Conservation (phyloP, 2,329 filamentous ascomycete species). For the Pseudomassariella vexata region DNA sequence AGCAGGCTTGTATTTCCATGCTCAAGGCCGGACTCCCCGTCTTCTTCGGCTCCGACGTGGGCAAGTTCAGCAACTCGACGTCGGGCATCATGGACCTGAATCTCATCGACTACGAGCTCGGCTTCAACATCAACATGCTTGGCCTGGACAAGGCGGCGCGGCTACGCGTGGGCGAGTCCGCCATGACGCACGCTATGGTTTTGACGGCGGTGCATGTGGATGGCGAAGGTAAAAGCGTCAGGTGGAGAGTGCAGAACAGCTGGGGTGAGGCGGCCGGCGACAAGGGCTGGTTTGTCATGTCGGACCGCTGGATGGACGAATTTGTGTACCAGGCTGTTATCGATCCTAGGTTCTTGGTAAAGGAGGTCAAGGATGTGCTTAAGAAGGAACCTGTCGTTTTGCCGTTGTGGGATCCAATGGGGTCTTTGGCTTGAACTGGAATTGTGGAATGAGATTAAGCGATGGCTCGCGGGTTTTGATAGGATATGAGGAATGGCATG, state of each 20-base stretch:
- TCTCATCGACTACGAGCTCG: slow-evolving; percentile 73
- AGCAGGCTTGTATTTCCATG: slow-evolving; percentile 69
- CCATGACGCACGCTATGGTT: slow-evolving; percentile 93
- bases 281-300: slow-evolving; percentile 88
- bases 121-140: slow-evolving; percentile 72
- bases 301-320: slow-evolving; percentile 71
- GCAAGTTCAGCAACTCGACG: slow-evolving; percentile 65
- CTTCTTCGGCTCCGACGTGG: slow-evolving; percentile 87
- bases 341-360: slow-evolving; percentile 61
- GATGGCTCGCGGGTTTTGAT: too few species aligned
- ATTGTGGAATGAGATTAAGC: too few species aligned
- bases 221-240: slow-evolving; percentile 53
- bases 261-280: slow-evolving; percentile 69
- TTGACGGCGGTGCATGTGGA: slow-evolving; percentile 78
- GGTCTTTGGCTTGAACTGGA: slow-evolving; percentile 62
- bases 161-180: slow-evolving; percentile 66
- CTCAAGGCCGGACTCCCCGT: slow-evolving; percentile 72
- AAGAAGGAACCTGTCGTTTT: slow-evolving; percentile 65
- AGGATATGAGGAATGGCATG: too few species aligned
- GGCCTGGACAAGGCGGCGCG: slow-evolving; percentile 72
- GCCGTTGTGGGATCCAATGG: slow-evolving; percentile 78
- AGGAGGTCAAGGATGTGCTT: slow-evolving; percentile 64
- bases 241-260: slow-evolving; percentile 85
- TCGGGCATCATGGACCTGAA: slow-evolving; percentile 76
- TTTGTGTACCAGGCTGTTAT: slow-evolving; percentile 86